phyloP scores from a whole-genome alignment of 192 early-diverging fungal species.

The Phycomyces nitens region DNA sequence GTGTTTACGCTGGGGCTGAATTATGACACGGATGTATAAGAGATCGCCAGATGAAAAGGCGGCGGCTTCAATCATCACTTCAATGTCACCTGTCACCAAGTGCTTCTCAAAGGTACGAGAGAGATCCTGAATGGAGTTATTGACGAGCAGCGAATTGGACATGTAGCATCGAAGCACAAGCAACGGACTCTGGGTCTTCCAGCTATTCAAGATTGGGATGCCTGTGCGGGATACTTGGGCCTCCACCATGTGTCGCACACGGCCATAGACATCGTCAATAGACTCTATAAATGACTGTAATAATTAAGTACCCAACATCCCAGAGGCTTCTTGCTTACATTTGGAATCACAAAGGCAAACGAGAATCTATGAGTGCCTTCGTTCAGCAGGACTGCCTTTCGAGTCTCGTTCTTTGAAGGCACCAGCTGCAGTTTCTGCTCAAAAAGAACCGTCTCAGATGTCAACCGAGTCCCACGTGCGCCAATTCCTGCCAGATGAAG shows the following conservation, averaged over 20 bases:
- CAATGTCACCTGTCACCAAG: constrained; percentile 12
- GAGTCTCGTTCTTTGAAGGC: constrained; percentile 3
- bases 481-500: constrained; percentile 23
- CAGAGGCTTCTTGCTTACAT: constrained; percentile 21
- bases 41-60: constrained; percentile 28
- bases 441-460: constrained; percentile 20
- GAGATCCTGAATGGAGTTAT: constrained; percentile 18
- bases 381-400: not conserved
- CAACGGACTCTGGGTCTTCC: constrained; percentile 15
- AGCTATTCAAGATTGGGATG: constrained; percentile 11
- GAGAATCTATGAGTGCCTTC: constrained; percentile 22
- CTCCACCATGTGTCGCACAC: constrained; percentile 22
- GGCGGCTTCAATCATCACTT: constrained; percentile 22
- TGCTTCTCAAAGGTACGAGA: constrained; percentile 30
- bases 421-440: constrained; percentile 22
- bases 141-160: constrained; percentile 22
- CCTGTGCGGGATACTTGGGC: constrained; percentile 17
- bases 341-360: constrained; percentile 27
- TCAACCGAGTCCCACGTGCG: constrained; percentile 22
- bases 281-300: constrained; percentile 21
- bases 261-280: constrained; percentile 25
- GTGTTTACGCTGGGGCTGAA: constrained; percentile 20
- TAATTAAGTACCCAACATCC: no score
- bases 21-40: constrained; percentile 15
- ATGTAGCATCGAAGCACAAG: constrained; percentile 23